Evolutionary conservation across 2,329 filamentous ascomycete genomes (phyloP).

Genomic region (Fusarium sp.): DNA sequence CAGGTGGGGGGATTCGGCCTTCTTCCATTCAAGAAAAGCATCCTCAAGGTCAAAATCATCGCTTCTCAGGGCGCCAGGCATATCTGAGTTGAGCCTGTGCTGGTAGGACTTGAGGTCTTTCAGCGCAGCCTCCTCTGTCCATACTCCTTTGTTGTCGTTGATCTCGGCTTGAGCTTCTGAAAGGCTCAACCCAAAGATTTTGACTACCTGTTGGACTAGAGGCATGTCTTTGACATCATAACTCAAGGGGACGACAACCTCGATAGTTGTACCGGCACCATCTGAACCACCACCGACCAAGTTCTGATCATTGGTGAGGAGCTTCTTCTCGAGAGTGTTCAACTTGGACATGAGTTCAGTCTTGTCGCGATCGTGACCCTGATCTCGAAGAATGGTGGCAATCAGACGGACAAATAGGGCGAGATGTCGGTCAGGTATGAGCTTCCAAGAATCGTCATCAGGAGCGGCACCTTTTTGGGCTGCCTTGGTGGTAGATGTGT

Average conservation of each 20-base stretch:
- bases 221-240: conserved; percentile 98
- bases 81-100: conserved; percentile 84
- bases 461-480: conserved; percentile 80
- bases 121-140: conserved; percentile 93
- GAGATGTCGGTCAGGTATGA: conserved; percentile 92
- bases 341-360: conserved; percentile 86
- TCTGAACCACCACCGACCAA: conserved; percentile 61
- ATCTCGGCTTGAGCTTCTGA: conserved; percentile 89
- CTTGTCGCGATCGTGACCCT: conserved; percentile 86
- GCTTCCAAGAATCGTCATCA: conserved; percentile 90
- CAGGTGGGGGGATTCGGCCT: conserved; percentile 85
- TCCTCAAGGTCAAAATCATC: conserved; percentile 94
- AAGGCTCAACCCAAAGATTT: conserved; percentile 84
- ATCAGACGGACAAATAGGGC: conserved; percentile 93
- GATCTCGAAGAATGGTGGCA: conserved; percentile 81
- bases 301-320: conserved; percentile 94
- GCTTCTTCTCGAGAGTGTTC: conserved; percentile 88
- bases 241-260: conserved; percentile 84
- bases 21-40: conserved; percentile 90
- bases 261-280: conserved; percentile 69
- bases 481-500: conserved; percentile 90
- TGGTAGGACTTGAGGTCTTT: conserved; percentile 95
- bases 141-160: conserved; percentile 80
- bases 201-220: conserved; percentile 87
- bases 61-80: conserved; percentile 79